A percentile compares a stretch with the other conserved stretches of the same genome.
Conservation (phyloP, 2,329 filamentous ascomycete genomes). For the Trichophyton mentagrophytes region DNA sequence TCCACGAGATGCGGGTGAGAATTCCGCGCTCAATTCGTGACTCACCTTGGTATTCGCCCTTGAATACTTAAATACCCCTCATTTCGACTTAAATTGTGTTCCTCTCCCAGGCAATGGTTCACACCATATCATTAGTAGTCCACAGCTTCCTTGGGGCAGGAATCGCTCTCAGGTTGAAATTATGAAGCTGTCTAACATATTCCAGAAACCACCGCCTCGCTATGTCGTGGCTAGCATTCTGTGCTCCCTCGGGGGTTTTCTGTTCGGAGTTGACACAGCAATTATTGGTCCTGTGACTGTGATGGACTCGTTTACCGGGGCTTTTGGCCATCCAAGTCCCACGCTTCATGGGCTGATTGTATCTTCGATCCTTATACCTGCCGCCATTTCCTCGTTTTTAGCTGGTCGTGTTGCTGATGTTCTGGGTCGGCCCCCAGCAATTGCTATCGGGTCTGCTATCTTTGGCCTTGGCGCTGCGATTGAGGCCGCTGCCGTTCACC, state of each 20-base stretch:
- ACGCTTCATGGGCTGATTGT: slow-evolving; percentile 43
- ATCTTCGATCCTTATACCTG: slow-evolving; percentile 43
- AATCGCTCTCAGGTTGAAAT: not conserved
- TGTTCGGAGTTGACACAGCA: slow-evolving; percentile 31
- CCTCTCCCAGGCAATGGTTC: not conserved
- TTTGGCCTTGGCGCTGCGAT: slow-evolving; percentile 44
- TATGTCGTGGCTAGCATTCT: not conserved
- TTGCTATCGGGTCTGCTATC: slow-evolving; percentile 39
- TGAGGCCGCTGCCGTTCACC: slow-evolving; percentile 36
- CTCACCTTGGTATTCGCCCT: no score
- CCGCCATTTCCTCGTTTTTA: slow-evolving; percentile 41
- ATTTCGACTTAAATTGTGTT: no score
- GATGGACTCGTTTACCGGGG: slow-evolving; percentile 37
- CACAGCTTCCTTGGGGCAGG: not conserved
- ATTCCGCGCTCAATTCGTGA: no score
- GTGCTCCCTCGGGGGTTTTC: not conserved
- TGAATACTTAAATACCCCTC: no score
- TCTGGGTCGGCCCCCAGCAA: slow-evolving; percentile 39
- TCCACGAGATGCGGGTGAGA: no score
- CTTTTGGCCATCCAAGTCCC: slow-evolving; percentile 38
- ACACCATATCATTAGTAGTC: not conserved
- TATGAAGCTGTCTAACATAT: not conserved
- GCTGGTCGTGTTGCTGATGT: slow-evolving; percentile 40
- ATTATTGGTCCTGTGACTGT: slow-evolving; percentile 44
- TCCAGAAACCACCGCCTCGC: not conserved